Base-by-base conservation (phyloP, 2,329 filamentous ascomycete genomes). In the Ascochyta viciae-villosae region DNA sequence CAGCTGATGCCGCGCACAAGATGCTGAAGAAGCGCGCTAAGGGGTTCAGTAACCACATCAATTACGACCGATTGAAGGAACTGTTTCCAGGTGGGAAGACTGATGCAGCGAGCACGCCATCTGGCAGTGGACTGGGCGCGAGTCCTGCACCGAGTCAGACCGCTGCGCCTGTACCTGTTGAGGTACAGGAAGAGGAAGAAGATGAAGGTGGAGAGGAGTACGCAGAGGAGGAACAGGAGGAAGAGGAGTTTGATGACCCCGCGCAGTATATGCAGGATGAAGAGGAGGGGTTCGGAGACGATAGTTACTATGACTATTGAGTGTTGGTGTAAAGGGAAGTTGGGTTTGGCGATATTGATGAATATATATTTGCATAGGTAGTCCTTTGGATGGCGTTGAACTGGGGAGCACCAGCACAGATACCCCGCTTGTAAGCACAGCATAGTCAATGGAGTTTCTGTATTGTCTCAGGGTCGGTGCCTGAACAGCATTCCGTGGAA, bases 11-110 rank as follows among this genome's bases (percentile, higher is more conserved):
- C 1, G 76, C 71, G 19, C 64, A 73, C 42, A 74, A 76, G 40
- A 82, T 82, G 80, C 50, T 81, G 38, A 74, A 77, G 62, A 80
- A 79, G 69, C 70, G 77, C 22, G 77, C 73, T 3, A 74, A 73
- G 27, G 68, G 71, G 9, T 79, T 80, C 67, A 77, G 75, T 54
- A 76, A 73, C 34, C 70, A 77, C 57, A 76, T 83, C 61, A 77
- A 83, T 58, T 83, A 82, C 63, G 78, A 79, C 19, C 74, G 69
- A 23, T 65, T 82, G 46, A 74, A 76, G 38, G 72, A 73, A 29
- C 65, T 81, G 4, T 80, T 80, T 22, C 70, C 63, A 3, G 67
- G 46, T 6, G 48, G 56, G 4, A 63, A 53, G 22, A 58, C 61
- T 19, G 54, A 58, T 19, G 48, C 49, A 33, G 55, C 62, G 15